Evolutionary conservation across 495 filamentous ascomycete species (phyloP), one percentile per base, ranked within the genome.

Genomic region (Aspergillus conjunctus): DNA sequence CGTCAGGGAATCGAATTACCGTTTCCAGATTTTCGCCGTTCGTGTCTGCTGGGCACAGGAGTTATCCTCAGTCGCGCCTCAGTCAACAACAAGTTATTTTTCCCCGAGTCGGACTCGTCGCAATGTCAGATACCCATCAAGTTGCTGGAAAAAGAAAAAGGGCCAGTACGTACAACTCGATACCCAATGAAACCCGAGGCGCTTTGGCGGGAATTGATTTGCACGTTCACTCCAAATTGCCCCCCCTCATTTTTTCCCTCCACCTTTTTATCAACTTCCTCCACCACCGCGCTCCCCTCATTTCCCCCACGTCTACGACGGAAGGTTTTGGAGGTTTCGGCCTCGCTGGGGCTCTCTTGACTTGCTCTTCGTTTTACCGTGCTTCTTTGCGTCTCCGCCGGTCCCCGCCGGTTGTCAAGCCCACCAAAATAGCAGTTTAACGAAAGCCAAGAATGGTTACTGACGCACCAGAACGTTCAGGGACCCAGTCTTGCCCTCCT

Each of bases 401-500:
- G 37, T 21, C 20, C 37, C 52, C 37, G 12, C 52, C 52, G 2
- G 52, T 54, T 14, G 15, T 41, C 43, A 51, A 37, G 32, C 51
- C 49, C 56, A 51, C 46, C 21, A 51, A 33, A 7, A 10, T 18
- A 20, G 3, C n/a, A 17, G n/a, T 21, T 48, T 14, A 48, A 20
- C 15, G 17, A 22, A 41, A 37, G 32, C 41, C 39, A 30, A 45
- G 26, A 6, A 65, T 61, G 63, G 58, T 68, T 56, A 54, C 66
- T 75, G 61, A 76, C 63, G 21, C 37, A 30, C 60, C 41, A 56
- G 60, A 56, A 61, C 49, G 57, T 31, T 45, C 71, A 86, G 86
- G 89, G 73, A 98, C 94, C 43, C 94, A 97, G 71, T 98, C 94
- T 41, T 88, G 96, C 48, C 94, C 94, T 49, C 93, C 94, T 55